phyloP scores from a whole-genome alignment of 2,329 filamentous ascomycete species.

The Fusarium clavum region DNA sequence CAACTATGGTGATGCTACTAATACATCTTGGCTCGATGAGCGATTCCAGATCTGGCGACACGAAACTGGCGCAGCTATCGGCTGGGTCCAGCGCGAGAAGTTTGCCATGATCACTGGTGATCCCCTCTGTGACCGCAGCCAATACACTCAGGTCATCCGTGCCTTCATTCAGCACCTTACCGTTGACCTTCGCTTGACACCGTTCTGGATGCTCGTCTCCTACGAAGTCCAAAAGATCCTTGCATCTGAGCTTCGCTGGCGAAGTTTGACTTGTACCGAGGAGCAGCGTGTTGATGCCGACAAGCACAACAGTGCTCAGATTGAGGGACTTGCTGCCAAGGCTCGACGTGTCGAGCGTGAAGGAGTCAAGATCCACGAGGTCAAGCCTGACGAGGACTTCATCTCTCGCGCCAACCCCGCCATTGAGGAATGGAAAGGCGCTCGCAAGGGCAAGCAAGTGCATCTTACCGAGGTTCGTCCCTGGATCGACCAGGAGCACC shows the following conservation, averaged over 20 bases:
- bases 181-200: constrained; percentile 76
- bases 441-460: constrained; percentile 85
- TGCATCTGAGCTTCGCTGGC: constrained; percentile 84
- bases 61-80: constrained; percentile 83
- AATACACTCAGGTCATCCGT: constrained; percentile 79
- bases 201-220: constrained; percentile 91
- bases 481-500: constrained; percentile 85
- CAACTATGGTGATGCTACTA: constrained; percentile 94
- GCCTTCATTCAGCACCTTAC: constrained; percentile 81
- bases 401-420: constrained; percentile 76
- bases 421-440: constrained; percentile 82
- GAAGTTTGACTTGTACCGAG: constrained; percentile 86
- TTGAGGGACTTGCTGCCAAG: constrained; percentile 73
- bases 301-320: constrained; percentile 63
- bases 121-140: constrained; percentile 82
- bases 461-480: constrained; percentile 91
- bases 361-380: constrained; percentile 82
- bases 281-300: constrained; percentile 89
- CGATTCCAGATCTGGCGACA: constrained; percentile 91
- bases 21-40: constrained; percentile 93
- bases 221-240: constrained; percentile 82
- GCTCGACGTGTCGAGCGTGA: constrained; percentile 84
- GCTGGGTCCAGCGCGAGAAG: constrained; percentile 80
- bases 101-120: constrained; percentile 89
- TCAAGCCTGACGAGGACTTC: constrained; percentile 76